Conservation (phyloP, 2,329 filamentous ascomycete species). For the Claviceps sp. region DNA sequence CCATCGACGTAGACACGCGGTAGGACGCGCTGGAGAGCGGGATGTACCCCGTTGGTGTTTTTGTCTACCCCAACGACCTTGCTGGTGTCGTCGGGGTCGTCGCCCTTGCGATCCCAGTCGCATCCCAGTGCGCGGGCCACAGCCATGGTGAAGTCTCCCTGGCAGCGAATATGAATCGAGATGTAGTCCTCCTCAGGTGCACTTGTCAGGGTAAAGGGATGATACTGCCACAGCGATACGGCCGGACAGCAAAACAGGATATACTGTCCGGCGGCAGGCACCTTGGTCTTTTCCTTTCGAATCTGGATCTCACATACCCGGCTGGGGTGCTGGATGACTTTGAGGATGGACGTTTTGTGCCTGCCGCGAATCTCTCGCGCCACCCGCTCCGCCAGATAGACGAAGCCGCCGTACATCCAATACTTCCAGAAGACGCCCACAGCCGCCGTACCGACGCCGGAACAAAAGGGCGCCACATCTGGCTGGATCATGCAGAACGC, state of each 20-base stretch:
- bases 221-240: constrained; percentile 78
- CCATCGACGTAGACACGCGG: constrained; percentile 75
- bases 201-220: constrained; percentile 75
- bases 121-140: constrained; percentile 62
- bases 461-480: constrained; percentile 67
- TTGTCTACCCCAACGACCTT: constrained; percentile 57
- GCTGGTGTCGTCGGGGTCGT: constrained; percentile 39
- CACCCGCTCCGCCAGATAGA: constrained; percentile 68
- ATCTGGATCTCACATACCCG: constrained; percentile 86
- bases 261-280: constrained; percentile 69
- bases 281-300: constrained; percentile 79
- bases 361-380: constrained; percentile 66
- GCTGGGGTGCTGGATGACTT: constrained; percentile 80
- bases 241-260: constrained; percentile 83
- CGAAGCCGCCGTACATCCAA: constrained; percentile 74
- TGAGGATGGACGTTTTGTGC: constrained; percentile 76
- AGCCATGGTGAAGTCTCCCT: constrained; percentile 67
- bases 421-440: constrained; percentile 80
- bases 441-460: constrained; percentile 48
- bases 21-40: constrained; percentile 57
- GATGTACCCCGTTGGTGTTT: constrained; percentile 46
- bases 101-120: constrained; percentile 44
- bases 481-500: constrained; percentile 86
- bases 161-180: constrained; percentile 70
- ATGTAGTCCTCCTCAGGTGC: constrained; percentile 86